Percentiles rank a stretch among this genome's conserved stretches.
These are phyloP conservation scores for Ophiostoma perfectum DNA, from an alignment of 2,329 filamentous ascomycete species.

Conservation along the genomic window DNA sequence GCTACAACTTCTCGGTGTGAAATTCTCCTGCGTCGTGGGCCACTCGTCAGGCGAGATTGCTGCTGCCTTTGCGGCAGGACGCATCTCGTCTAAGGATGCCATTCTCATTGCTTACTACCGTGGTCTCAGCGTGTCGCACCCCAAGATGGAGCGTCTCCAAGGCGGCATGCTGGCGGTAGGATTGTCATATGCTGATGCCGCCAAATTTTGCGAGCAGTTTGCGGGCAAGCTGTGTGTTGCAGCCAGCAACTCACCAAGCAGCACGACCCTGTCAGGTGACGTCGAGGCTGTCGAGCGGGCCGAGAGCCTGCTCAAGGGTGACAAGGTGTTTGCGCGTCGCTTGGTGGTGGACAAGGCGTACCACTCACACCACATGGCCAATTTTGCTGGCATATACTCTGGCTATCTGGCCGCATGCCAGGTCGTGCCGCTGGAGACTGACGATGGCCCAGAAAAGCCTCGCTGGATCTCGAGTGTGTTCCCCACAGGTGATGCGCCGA, in stretches of 20 bases:
- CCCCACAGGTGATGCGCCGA: conserved; percentile 25
- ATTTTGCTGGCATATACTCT: conserved; percentile 28
- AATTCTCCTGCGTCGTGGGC: conserved; percentile 30
- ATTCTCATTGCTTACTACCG: conserved; percentile 28
- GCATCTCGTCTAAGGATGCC: conserved; percentile 26
- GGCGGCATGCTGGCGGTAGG: conserved; percentile 42
- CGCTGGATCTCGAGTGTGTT: conserved; percentile 27
- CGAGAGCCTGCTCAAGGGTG: conserved; percentile 29
- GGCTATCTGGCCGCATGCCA: conserved; percentile 18
- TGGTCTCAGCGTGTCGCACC: conserved; percentile 17
- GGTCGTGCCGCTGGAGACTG: conserved; percentile 13
- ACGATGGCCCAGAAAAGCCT: neutral
- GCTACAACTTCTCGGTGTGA: conserved; percentile 29
- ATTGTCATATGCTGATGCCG: conserved; percentile 32
- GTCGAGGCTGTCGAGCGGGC: conserved; percentile 23
- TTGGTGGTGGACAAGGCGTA: conserved; percentile 37
- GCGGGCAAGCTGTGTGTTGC: conserved; percentile 14
- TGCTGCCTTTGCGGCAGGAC: conserved; percentile 31
- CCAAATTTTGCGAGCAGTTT: conserved; percentile 32
- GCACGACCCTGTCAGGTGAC: conserved; percentile 42
- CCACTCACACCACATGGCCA: conserved; percentile 36
- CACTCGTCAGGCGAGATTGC: conserved; percentile 37
- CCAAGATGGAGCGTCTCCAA: conserved; percentile 21
- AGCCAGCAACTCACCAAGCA: conserved; percentile 28
- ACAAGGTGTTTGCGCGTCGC: conserved; percentile 30